Base-by-base conservation (phyloP, 768 basidiomycete genomes). In the Cyathus striatus region DNA sequence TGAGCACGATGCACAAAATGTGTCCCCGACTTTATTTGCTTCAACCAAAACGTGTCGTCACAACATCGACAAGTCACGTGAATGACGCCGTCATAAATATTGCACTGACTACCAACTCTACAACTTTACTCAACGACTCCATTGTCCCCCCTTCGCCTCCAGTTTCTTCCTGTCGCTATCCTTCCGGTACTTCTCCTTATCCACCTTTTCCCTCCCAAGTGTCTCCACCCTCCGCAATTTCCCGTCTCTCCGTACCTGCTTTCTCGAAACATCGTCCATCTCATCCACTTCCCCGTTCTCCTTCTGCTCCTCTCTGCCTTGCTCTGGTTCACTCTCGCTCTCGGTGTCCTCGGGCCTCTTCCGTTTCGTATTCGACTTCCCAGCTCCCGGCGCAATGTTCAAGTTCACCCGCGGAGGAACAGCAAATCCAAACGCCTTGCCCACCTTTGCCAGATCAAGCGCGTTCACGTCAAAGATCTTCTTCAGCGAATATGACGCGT, bases 161-260 rank as follows among this genome's bases (percentile, higher is more conserved):
- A 65, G 58, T 40, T 61, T 60, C 45, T 67, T 61, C 48, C 69
- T 60, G 47, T 64, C 65, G 50, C 70, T 72, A 41, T 66, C 68
- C 54, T 79, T 73, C 51, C 75, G 71, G 56, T 80, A 91, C 38
- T 76, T 67, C 65, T 91, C 88, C 70, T 80, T 87, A 27, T 79
- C 79, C 16, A 85, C 81, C 55, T 67, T 69, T 54, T 75, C 81
- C 60, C 68, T 69, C 20, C 87, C 87, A 17, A 83, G 52, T 23
- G 72, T 73, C 64, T 85, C 86, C 26, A 76, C 65, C 55, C 87
- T 66, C 43, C 78, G 63, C 44, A 72, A 66, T 55, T 80, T 80
- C 23, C 69, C 59, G 20, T 62, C 55, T 50, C 62, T 69, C 48
- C 61, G 54, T 49, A 5, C 51, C 47, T 51, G 45, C 26, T 43